phyloP scores from a whole-genome alignment of 192 early-diverging fungal genomes.

The Diversispora epigaea region DNA sequence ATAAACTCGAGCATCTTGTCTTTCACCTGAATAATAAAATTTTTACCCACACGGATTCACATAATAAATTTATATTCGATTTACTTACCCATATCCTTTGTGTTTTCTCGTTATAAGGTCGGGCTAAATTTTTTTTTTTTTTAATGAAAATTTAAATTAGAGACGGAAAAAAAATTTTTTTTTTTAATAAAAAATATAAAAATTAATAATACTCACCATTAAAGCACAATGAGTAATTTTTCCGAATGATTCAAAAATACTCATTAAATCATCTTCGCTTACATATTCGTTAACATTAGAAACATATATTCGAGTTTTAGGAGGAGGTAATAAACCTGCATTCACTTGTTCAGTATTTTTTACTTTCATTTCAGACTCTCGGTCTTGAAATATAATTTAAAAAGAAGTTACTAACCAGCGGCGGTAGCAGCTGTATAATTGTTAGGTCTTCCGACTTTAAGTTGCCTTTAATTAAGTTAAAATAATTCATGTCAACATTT shows the following conservation, averaged over 20 bases:
- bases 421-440: constrained; percentile 68
- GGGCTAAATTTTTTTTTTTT: constrained; percentile 43
- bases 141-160: not conserved
- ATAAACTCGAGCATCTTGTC: not conserved
- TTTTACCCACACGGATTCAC: not conserved
- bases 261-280: constrained; percentile 67
- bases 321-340: constrained; percentile 59
- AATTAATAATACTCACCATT: constrained; percentile 45
- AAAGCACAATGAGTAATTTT: constrained; percentile 68
- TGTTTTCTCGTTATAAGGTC: constrained; percentile 70
- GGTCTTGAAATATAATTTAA: not conserved
- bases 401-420: constrained; percentile 39
- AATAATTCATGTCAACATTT: no score
- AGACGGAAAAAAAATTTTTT: not conserved
- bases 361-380: not conserved
- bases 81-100: constrained; percentile 75
- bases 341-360: constrained; percentile 15
- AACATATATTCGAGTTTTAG: constrained; percentile 72
- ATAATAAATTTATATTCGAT: not conserved
- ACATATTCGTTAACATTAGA: constrained; percentile 81
- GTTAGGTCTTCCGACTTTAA: constrained; percentile 84
- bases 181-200: not conserved
- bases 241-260: constrained; percentile 87
- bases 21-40: not conserved
- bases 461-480: constrained; percentile 38